Base-by-base conservation (phyloP, 2,329 filamentous ascomycete genomes). In the Trichoderma pleuroti region DNA sequence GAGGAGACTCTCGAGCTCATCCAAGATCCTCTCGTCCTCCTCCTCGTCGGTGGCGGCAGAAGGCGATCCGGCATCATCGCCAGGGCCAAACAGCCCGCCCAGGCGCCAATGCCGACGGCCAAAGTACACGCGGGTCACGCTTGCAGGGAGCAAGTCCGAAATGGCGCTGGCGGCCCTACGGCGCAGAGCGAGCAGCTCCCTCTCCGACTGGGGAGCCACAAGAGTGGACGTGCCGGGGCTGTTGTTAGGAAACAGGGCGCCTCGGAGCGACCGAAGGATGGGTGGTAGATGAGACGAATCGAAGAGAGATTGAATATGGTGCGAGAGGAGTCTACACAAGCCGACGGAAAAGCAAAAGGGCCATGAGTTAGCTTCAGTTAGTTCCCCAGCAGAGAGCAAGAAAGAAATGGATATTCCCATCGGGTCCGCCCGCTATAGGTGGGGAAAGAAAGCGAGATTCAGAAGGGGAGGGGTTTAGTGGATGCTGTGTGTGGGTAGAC, bases 231-330 rank as follows among this genome's bases (percentile, higher is more conserved):
- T 86, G 71, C 90, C 91, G 72, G 91, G 90, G 76, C 88, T 85
- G 81, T 97, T 97, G 81, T 93, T 92, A 74, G 96, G 95, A 79
- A 98, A 98, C 70, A 98, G 84, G 72, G 92, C 88, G 76, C 88
- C 89, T 78, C 96, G 92, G 76, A 92, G 86, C 74, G 89, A 87
- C 78, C 89, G 88, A 76, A 95, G 86, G 74, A 93, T 81, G 78
- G 85, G 84, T 78, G 92, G 89, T 70, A 94, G 84, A 75, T 87
- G 85, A 72, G 86, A 85, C 75, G 90, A 85, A 81, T 90, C 87
- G 73, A 93, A 84, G 72, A 92, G 78, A 78, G 81, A 82, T 73
- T 84, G 83, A 73, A 90, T 84, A 75, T 84, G 82, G 79, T 90
- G 82, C 67, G 88, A 90, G 73, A 91, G 81, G 72, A 86, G 84